A percentile compares a stretch with the other conserved stretches of the same genome.
Conservation (phyloP, 163 green algal species). For the Volvox carteri region DNA sequence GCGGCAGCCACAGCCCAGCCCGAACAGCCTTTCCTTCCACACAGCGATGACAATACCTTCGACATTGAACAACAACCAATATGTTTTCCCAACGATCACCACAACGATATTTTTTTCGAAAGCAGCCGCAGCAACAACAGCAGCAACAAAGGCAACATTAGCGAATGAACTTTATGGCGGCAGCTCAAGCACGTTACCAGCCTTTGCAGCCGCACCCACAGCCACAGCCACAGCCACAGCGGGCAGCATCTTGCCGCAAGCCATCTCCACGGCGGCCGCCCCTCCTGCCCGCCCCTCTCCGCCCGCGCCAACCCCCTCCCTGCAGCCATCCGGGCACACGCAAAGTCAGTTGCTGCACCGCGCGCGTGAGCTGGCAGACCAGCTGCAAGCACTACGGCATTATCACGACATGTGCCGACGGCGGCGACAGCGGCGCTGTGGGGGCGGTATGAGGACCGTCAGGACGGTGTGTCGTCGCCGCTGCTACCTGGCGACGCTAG, state of each 20-base stretch:
- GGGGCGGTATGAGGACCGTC: too few relatives aligned
- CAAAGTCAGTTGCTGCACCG: conserved; percentile 1
- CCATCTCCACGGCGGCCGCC: neutral
- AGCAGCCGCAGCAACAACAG: neutral
- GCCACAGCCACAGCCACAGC: conserved; percentile 4
- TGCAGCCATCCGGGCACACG: neutral
- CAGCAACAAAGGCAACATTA: neutral
- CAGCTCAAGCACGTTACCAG: neutral
- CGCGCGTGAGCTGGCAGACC: neutral
- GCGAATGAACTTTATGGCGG: neutral
- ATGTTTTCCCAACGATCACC: neutral
- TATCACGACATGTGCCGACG: neutral
- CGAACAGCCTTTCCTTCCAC: neutral
- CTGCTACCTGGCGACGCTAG: neutral
- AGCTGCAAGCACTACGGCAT: neutral
- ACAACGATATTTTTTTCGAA: neutral
- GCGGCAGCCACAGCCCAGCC: neutral
- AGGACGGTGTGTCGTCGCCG: too few relatives aligned
- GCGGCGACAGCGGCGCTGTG: neutral
- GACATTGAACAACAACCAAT: neutral
- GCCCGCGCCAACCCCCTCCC: neutral
- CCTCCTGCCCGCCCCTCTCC: neutral
- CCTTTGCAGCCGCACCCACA: neutral
- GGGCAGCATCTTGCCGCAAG: too few relatives aligned
- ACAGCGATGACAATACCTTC: neutral